These are phyloP conservation scores for Globisporangium splendens DNA, from an alignment of 352 stramenopile genomes.

Conservation along the genomic window DNA sequence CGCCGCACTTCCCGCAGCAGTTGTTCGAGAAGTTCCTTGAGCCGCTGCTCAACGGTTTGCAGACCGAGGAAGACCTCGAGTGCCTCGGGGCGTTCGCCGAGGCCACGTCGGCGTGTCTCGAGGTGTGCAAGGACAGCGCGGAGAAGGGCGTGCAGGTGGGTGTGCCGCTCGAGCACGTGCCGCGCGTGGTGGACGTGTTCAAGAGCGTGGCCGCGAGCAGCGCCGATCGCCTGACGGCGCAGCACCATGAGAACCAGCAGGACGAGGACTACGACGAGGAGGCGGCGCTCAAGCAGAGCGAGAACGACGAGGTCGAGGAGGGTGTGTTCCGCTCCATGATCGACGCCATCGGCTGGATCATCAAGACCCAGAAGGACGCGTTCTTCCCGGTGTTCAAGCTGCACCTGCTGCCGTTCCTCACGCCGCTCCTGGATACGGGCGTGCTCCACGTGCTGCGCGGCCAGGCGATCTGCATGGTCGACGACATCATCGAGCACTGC, in stretches of 20 bases:
- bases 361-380: conserved; percentile 76
- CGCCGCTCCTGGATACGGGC: conserved; percentile 58
- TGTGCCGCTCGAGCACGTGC: conserved; percentile 64
- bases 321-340: conserved; percentile 78
- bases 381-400: conserved; percentile 78
- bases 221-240: conserved; percentile 52
- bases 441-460: conserved; percentile 62
- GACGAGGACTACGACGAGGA: conserved; percentile 84
- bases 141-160: conserved; percentile 70
- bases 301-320: conserved; percentile 72
- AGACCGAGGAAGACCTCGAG: conserved; percentile 78
- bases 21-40: conserved; percentile 79
- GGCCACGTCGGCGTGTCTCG: conserved; percentile 62
- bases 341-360: conserved; percentile 82
- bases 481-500: conserved; percentile 87
- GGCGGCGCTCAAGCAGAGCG: conserved; percentile 60
- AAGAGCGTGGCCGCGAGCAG: conserved; percentile 65
- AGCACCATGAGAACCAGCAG: conserved; percentile 63
- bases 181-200: conserved; percentile 64
- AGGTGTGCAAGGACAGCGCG: conserved; percentile 80
- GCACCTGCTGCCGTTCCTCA: conserved; percentile 64
- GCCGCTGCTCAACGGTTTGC: conserved; percentile 64
- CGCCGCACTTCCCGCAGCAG: conserved; percentile 73
- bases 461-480: conserved; percentile 86
- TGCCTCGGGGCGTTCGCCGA: conserved; percentile 74